Conservation (phyloP, 768 basidiomycete genomes). For the Coprinopsis sp. region DNA sequence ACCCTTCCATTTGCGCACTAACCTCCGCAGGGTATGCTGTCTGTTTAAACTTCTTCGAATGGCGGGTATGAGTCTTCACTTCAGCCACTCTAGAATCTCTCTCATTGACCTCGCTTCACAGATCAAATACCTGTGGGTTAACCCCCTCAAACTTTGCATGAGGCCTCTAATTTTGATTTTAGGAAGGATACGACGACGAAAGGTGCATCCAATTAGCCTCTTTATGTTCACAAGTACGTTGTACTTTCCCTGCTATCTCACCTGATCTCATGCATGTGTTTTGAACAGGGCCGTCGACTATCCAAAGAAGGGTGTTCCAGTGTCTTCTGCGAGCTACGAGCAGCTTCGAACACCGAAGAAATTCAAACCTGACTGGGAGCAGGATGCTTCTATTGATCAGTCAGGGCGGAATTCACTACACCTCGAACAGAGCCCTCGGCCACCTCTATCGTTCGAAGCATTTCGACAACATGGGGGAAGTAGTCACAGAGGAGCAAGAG, state of each 20-base stretch:
- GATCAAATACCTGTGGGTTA: no score
- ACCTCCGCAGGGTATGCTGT: slow-evolving; percentile 53
- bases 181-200: slow-evolving; percentile 59
- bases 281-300: slow-evolving; percentile 74
- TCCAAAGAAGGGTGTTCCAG: slow-evolving; percentile 69
- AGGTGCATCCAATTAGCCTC: slow-evolving; percentile 55
- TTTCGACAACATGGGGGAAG: background rate
- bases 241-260: background rate
- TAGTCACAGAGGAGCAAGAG: slow-evolving; percentile 22
- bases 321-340: slow-evolving; percentile 37
- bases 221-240: slow-evolving; percentile 48
- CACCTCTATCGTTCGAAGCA: slow-evolving; percentile 53
- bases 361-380: slow-evolving; percentile 78
- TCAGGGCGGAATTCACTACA: slow-evolving; percentile 59
- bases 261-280: background rate
- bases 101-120: no score
- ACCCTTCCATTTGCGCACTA: background rate
- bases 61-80: slow-evolving; percentile 46
- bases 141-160: no score
- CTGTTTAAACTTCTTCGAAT: slow-evolving; percentile 64
- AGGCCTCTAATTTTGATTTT: no score
- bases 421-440: slow-evolving; percentile 66
- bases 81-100: no score
- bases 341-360: slow-evolving; percentile 54
- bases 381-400: slow-evolving; percentile 46